Evolutionary conservation across 2,329 filamentous ascomycete genomes (phyloP).

Genomic region (Trichoderma sp.): DNA sequence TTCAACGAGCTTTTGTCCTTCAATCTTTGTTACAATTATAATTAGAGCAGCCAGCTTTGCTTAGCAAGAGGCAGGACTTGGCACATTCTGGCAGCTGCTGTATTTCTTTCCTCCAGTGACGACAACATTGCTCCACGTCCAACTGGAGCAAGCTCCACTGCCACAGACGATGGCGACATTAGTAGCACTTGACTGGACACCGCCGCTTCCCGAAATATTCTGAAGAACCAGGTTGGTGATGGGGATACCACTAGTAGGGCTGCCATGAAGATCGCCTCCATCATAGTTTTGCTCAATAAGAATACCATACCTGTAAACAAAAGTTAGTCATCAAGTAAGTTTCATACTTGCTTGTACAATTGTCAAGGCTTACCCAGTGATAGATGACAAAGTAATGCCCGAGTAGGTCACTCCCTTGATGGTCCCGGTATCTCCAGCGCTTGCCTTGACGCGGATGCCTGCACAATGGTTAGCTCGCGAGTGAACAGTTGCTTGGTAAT

Average conservation of each 20-base stretch:
- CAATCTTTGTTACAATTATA: background rate
- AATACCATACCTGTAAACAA: slow-evolving; percentile 36
- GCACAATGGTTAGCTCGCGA: background rate
- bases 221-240: slow-evolving; percentile 50
- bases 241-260: slow-evolving; percentile 48
- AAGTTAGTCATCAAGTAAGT: background rate
- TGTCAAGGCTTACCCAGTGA: slow-evolving; percentile 35
- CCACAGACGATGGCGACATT: slow-evolving; percentile 58
- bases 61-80: slow-evolving; percentile 25
- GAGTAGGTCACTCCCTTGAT: slow-evolving; percentile 48
- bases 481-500: background rate
- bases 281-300: slow-evolving; percentile 49
- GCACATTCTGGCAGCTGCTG: slow-evolving; percentile 35
- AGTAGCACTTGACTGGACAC: slow-evolving; percentile 41
- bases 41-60: too few relatives aligned
- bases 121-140: slow-evolving; percentile 53
- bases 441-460: slow-evolving; percentile 50
- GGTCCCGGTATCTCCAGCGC: slow-evolving; percentile 47
- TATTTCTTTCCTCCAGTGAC: slow-evolving; percentile 54
- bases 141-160: slow-evolving; percentile 45
- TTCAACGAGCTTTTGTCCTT: background rate
- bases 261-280: slow-evolving; percentile 48
- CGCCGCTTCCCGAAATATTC: slow-evolving; percentile 43
- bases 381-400: slow-evolving; percentile 45
- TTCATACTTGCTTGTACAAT: too few relatives aligned